Conservation (phyloP, 1,284 basidiomycete genomes). For the Fomitopsis betulina region DNA sequence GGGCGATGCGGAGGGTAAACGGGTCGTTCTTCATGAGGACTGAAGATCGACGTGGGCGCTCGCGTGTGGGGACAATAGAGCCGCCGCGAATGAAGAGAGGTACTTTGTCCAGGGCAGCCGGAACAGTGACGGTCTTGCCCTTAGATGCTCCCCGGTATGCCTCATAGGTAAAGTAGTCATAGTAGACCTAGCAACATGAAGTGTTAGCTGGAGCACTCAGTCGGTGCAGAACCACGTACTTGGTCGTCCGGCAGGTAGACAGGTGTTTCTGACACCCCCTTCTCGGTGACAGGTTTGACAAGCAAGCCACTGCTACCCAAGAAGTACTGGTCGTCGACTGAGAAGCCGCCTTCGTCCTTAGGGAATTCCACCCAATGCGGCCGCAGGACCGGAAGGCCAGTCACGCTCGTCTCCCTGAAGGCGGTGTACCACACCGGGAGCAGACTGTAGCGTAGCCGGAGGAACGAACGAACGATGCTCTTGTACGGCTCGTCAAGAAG, state of each 20-base stretch:
- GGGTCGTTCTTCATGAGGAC: slow-evolving; percentile 90
- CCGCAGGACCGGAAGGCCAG: slow-evolving; percentile 79
- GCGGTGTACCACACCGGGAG: slow-evolving; percentile 96
- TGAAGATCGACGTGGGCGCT: slow-evolving; percentile 84
- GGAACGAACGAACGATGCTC: slow-evolving; percentile 72
- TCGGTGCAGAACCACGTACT: slow-evolving; percentile 32
- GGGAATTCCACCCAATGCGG: slow-evolving; percentile 96
- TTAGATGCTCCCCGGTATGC: slow-evolving; percentile 62
- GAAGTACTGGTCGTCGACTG: slow-evolving; percentile 93
- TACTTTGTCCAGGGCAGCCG: slow-evolving; percentile 74
- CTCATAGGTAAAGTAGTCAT: slow-evolving; percentile 82
- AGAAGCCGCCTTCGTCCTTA: slow-evolving; percentile 78
- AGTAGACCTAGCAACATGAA: slow-evolving; percentile 66
- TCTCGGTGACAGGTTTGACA: slow-evolving; percentile 85
- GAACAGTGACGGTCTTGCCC: slow-evolving; percentile 67
- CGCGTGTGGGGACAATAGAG: slow-evolving; percentile 82
- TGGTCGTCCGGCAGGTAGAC: slow-evolving; percentile 90
- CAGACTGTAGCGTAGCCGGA: slow-evolving; percentile 85
- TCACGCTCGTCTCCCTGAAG: slow-evolving; percentile 82
- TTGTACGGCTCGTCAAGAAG: slow-evolving; percentile 88
- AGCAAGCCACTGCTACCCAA: slow-evolving; percentile 86
- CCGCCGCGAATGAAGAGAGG: slow-evolving; percentile 93
- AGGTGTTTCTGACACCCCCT: slow-evolving; percentile 65
- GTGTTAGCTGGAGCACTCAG: no score
- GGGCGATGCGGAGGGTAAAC: slow-evolving; percentile 85